These are phyloP conservation scores for Erigeron canadensis DNA, from an alignment of 129 eudicot genomes.

Conservation along the genomic window DNA sequence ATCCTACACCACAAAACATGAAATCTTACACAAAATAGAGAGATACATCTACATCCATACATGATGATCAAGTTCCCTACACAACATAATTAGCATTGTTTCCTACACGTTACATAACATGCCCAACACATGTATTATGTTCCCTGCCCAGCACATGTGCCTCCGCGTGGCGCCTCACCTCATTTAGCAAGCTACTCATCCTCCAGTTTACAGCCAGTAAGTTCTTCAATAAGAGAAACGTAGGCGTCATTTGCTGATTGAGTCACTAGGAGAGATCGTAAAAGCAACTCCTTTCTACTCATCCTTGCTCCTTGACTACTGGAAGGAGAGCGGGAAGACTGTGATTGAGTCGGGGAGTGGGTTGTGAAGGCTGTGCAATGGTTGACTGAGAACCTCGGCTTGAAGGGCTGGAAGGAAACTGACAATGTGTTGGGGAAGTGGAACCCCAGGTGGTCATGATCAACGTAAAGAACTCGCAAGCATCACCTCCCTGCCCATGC, in stretches of 20 bases:
- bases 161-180: not conserved
- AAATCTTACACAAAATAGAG: too few relatives aligned
- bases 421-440: slow-evolving; percentile 9
- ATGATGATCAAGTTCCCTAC: too few relatives aligned
- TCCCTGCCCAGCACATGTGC: too few relatives aligned
- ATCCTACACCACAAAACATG: too few relatives aligned
- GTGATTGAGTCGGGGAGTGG: slow-evolving; percentile 9
- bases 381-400: slow-evolving; percentile 6
- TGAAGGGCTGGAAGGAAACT: slow-evolving; percentile 17
- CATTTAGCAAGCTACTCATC: slow-evolving; percentile 1
- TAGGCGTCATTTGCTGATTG: not conserved
- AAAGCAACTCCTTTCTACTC: too few relatives aligned
- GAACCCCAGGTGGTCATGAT: slow-evolving; percentile 3
- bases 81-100: too few relatives aligned
- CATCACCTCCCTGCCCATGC: slow-evolving; percentile 17
- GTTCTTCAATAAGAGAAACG: not conserved
- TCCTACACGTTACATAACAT: too few relatives aligned
- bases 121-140: too few relatives aligned
- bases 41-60: too few relatives aligned
- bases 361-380: too few relatives aligned
- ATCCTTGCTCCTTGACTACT: slow-evolving; percentile 13
- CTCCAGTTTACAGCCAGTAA: slow-evolving; percentile 6
- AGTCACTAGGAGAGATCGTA: not conserved
- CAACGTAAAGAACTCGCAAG: not conserved
- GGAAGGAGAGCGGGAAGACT: slow-evolving; percentile 18